These are phyloP conservation scores for Aspergillus ruber DNA, from an alignment of 2,329 filamentous ascomycete species.

Conservation along the genomic window DNA sequence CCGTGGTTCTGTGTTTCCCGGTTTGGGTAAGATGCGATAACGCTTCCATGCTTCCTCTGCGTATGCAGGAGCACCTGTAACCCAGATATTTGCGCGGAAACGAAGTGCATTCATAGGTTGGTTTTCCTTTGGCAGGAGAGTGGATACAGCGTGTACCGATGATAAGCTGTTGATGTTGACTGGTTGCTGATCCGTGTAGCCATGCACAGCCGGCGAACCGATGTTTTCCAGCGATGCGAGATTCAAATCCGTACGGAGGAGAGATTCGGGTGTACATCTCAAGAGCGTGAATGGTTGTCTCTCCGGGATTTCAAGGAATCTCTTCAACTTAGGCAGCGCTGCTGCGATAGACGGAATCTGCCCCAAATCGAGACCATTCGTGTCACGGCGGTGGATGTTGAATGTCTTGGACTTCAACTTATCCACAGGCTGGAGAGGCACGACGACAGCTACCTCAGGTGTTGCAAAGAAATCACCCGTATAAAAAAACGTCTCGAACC, in stretches of 20 bases:
- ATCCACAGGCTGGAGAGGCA: slow-evolving; percentile 6
- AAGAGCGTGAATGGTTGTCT: slow-evolving; percentile 8
- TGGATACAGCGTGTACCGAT: slow-evolving; percentile 14
- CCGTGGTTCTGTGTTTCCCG: neutral
- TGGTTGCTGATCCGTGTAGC: slow-evolving; percentile 18
- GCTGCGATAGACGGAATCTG: slow-evolving; percentile 6
- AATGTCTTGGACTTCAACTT: slow-evolving; percentile 6
- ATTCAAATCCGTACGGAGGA: slow-evolving; percentile 12
- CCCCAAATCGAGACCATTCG: slow-evolving; percentile 9
- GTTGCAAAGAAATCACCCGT: slow-evolving; percentile 7
- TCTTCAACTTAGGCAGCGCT: slow-evolving; percentile 11
- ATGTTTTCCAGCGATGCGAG: slow-evolving; percentile 16
- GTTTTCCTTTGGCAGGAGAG: slow-evolving; percentile 14
- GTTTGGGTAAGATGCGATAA: slow-evolving; percentile 10
- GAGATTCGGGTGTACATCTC: slow-evolving; percentile 13
- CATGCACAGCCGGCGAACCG: slow-evolving; percentile 14
- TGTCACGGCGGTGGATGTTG: slow-evolving; percentile 8
- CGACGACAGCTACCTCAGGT: slow-evolving; percentile 6
- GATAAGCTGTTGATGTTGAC: slow-evolving; percentile 17
- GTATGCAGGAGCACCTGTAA: slow-evolving; percentile 11
- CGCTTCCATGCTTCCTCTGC: slow-evolving; percentile 18
- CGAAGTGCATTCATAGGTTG: slow-evolving; percentile 15
- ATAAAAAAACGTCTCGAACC: slow-evolving; percentile 7
- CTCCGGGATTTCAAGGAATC: slow-evolving; percentile 9
- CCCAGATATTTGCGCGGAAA: slow-evolving; percentile 17